Evolutionary conservation across 1,139 yeast species (phyloP).

Genomic region (Cylindricascospora bacillispora): DNA sequence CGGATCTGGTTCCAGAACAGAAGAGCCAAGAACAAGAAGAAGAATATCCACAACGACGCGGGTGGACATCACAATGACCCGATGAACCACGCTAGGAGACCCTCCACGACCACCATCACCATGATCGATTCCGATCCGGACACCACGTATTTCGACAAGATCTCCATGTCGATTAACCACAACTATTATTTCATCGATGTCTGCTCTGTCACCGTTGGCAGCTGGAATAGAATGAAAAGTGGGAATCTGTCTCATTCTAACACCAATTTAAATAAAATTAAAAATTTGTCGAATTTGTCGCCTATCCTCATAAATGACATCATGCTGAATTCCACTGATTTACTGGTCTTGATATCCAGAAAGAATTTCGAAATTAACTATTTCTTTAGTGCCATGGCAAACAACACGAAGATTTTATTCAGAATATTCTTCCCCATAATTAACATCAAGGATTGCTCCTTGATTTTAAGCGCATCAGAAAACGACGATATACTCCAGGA

Average conservation of each 20-base stretch:
- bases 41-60: constrained; percentile 25
- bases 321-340: constrained; percentile 52
- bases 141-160: constrained; percentile 23
- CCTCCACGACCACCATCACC: constrained; percentile 2
- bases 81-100: neutral
- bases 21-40: constrained; percentile 61
- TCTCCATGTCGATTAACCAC: constrained; percentile 48
- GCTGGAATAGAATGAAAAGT: constrained; percentile 65
- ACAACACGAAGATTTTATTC: constrained; percentile 52
- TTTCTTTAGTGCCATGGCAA: constrained; percentile 58
- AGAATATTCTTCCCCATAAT: constrained; percentile 53
- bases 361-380: constrained; percentile 61
- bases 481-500: constrained; percentile 15
- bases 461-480: constrained; percentile 16
- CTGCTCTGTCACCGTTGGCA: constrained; percentile 55
- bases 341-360: constrained; percentile 52
- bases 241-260: constrained; percentile 40
- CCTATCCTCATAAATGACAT: constrained; percentile 51
- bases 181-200: constrained; percentile 59
- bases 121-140: constrained; percentile 5
- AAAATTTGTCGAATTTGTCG: constrained; percentile 44
- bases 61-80: neutral
- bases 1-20: constrained; percentile 93
- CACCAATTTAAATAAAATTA: constrained; percentile 28
- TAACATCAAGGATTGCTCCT: constrained; percentile 28